phyloP scores from a whole-genome alignment of 495 filamentous ascomycete species.

The Pseudevernia furfuracea region DNA sequence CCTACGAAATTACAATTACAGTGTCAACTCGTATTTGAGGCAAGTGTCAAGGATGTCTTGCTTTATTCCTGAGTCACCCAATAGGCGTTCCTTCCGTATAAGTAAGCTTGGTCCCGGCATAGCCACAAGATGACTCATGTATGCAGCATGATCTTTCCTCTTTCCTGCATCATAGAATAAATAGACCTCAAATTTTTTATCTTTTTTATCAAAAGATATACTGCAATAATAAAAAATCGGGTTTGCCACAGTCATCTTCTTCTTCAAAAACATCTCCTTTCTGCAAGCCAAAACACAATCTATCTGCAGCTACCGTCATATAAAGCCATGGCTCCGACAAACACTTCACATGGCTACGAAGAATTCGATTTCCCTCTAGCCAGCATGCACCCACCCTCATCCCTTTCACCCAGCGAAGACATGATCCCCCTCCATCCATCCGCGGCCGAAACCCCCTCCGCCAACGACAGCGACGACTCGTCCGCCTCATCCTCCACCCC shows the following conservation, averaged over 20 bases:
- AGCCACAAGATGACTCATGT: background rate
- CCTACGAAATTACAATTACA: background rate
- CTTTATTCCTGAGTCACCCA: background rate
- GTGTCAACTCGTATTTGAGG: background rate
- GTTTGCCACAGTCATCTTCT: background rate
- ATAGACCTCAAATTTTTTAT: too few relatives aligned
- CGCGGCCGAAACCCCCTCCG: background rate
- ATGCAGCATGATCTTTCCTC: too few relatives aligned
- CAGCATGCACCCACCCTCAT: background rate
- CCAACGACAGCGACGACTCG: slow-evolving; percentile 12
- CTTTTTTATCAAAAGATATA: background rate
- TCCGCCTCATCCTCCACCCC: slow-evolving; percentile 10
- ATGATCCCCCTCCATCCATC: slow-evolving; percentile 11
- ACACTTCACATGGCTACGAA: background rate
- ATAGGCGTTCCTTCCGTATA: too few relatives aligned
- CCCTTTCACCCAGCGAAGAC: background rate
- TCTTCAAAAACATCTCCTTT: background rate
- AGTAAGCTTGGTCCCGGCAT: background rate
- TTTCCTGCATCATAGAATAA: too few relatives aligned
- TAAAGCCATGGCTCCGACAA: background rate
- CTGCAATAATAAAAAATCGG: background rate
- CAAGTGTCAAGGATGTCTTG: background rate
- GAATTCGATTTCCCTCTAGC: background rate
- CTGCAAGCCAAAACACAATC: too few relatives aligned
- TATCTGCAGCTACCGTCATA: background rate